Conservation (phyloP, 2,329 filamentous ascomycete genomes). For the Cladosporium sp. region DNA sequence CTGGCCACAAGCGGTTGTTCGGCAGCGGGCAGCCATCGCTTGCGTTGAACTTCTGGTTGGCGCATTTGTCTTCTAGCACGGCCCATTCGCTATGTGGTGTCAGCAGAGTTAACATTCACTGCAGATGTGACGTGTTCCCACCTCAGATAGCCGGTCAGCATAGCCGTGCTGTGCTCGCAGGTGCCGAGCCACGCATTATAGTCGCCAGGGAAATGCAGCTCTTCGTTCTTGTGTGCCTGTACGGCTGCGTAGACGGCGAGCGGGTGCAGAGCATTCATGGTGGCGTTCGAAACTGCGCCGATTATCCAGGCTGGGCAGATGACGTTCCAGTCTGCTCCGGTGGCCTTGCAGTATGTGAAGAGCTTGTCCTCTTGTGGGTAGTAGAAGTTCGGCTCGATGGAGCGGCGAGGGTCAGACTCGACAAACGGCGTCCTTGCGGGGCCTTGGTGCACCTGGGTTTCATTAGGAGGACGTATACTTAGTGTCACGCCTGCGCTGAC, state of each 20-base stretch:
- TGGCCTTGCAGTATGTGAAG: constrained; percentile 44
- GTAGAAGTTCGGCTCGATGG: constrained; percentile 57
- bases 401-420: constrained; percentile 49
- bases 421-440: constrained; percentile 47
- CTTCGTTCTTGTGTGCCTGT: constrained; percentile 44
- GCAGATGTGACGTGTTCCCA: not conserved
- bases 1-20: constrained; percentile 53
- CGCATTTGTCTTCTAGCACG: constrained; percentile 45
- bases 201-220: constrained; percentile 50
- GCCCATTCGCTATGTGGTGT: constrained; percentile 49
- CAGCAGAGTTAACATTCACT: not conserved
- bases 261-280: constrained; percentile 54
- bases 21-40: constrained; percentile 49
- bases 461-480: not conserved
- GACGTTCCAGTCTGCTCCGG: constrained; percentile 48
- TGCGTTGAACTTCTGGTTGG: constrained; percentile 53
- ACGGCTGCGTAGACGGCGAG: constrained; percentile 56
- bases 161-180: constrained; percentile 47
- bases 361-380: constrained; percentile 54
- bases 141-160: constrained; percentile 51
- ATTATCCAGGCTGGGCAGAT: constrained; percentile 53
- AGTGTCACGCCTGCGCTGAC: not conserved
- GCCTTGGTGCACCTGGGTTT: constrained; percentile 46
- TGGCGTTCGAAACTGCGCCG: constrained; percentile 52
- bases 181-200: constrained; percentile 48